Evolutionary conservation across 1,284 basidiomycete genomes (phyloP).

Genomic region (Phylloporus sp.): DNA sequence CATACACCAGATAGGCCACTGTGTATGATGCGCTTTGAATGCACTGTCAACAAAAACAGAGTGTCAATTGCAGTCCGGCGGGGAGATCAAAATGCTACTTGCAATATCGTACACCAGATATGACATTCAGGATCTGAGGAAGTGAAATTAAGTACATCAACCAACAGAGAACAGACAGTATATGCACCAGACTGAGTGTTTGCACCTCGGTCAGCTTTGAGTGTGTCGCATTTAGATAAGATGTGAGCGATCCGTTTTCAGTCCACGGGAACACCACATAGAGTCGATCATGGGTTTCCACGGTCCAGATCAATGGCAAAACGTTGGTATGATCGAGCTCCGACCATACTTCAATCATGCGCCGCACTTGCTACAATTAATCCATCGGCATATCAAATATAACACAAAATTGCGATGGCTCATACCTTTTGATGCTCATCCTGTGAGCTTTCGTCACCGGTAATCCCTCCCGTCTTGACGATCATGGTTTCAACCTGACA

Average conservation of each 20-base stretch:
- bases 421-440: not conserved
- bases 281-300: not conserved
- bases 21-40: not conserved
- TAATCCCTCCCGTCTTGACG: no score
- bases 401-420: not conserved
- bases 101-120: not conserved
- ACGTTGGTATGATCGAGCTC: not conserved
- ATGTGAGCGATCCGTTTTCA: not conserved
- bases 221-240: not conserved
- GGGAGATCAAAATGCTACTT: not conserved
- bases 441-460: no score
- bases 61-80: not conserved
- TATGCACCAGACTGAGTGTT: not conserved
- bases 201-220: not conserved
- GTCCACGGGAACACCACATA: not conserved
- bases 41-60: not conserved
- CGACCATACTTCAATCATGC: not conserved
- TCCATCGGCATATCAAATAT: not conserved
- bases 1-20: slow-evolving; percentile 2
- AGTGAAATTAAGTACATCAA: not conserved
- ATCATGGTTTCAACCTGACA: not conserved
- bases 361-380: not conserved
- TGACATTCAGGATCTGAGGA: not conserved
- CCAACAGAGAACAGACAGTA: not conserved
- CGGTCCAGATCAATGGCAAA: slow-evolving; percentile 1